phyloP scores from a whole-genome alignment of 108 stramenopile species.

The Phaeodactylum tricornutum region DNA sequence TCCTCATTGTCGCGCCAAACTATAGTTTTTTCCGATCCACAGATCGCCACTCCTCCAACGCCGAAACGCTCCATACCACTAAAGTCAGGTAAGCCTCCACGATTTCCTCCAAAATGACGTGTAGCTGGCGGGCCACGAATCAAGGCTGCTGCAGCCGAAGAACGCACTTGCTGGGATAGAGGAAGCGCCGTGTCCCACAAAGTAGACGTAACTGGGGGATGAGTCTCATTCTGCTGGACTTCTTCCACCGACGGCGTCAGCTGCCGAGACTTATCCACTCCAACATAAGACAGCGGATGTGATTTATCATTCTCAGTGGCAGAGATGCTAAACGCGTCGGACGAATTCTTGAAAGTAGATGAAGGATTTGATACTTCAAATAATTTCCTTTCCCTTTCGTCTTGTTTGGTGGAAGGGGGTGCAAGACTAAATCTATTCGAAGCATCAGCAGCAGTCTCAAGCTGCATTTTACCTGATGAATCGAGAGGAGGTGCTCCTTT shows the following conservation, averaged over 20 bases:
- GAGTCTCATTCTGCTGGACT: constrained; percentile 13
- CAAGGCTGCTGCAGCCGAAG: constrained; percentile 70
- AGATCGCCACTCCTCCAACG: constrained; percentile 72
- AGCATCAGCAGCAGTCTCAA: background rate
- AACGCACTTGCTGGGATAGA: constrained; percentile 60
- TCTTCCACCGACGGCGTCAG: background rate
- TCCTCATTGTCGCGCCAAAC: constrained; percentile 63
- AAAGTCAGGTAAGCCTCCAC: constrained; percentile 58
- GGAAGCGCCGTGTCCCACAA: constrained; percentile 43
- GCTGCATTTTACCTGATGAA: background rate
- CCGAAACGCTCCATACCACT: constrained; percentile 41
- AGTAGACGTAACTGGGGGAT: constrained; percentile 17
- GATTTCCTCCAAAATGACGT: constrained; percentile 82
- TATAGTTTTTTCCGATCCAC: constrained; percentile 82
- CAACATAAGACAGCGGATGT: too few relatives aligned
- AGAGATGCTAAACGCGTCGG: constrained; percentile 5
- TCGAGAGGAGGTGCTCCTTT: background rate
- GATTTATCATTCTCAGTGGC: too few relatives aligned
- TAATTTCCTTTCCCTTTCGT: background rate
- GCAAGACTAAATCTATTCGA: background rate
- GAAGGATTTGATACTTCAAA: background rate
- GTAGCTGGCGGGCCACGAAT: constrained; percentile 81
- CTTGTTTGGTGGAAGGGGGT: constrained; percentile 1
- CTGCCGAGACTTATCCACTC: background rate
- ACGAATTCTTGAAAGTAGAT: background rate